Conservation (phyloP, 2,329 filamentous ascomycete species). For the Fusarium burgessii region DNA sequence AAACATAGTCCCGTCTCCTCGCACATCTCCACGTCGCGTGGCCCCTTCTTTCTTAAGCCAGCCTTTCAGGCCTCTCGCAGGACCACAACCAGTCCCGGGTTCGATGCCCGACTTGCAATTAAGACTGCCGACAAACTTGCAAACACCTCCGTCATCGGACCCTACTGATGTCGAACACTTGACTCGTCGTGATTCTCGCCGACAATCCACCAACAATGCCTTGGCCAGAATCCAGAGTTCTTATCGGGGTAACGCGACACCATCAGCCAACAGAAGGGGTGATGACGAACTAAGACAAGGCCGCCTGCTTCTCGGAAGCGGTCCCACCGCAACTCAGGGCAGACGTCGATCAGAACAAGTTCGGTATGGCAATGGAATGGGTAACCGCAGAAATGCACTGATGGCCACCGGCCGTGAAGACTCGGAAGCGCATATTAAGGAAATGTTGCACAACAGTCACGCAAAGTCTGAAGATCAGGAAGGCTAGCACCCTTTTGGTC, state of each 20-base stretch:
- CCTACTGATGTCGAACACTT: constrained; percentile 17
- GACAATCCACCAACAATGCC: constrained; percentile 4
- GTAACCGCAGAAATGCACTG: constrained; percentile 10
- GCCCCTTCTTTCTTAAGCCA: constrained; percentile 6
- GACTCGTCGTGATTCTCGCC: constrained; percentile 9
- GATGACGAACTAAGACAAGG: constrained; percentile 28
- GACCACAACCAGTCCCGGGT: constrained; percentile 7
- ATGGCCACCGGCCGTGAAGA: constrained; percentile 26
- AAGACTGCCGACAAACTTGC: constrained; percentile 13
- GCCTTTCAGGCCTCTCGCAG: constrained; percentile 17
- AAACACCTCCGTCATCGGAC: constrained; percentile 46
- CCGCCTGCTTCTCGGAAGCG: constrained; percentile 20
- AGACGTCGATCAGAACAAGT: constrained; percentile 23
- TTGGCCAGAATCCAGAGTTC: constrained; percentile 11
- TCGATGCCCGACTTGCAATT: background rate
- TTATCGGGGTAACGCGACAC: constrained; percentile 2
- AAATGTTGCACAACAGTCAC: constrained; percentile 20
- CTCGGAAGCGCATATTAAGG: constrained; percentile 24
- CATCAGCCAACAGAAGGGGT: background rate
- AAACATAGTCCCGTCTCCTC: constrained; percentile 9
- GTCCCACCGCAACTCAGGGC: constrained; percentile 1
- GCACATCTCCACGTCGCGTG: constrained; percentile 13
- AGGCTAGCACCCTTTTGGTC: constrained; percentile 40
- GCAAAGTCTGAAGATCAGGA: constrained; percentile 27
- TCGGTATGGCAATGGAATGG: constrained; percentile 20